Base-by-base conservation (phyloP, 1,139 yeast genomes). In the Meyerozyma sp. region DNA sequence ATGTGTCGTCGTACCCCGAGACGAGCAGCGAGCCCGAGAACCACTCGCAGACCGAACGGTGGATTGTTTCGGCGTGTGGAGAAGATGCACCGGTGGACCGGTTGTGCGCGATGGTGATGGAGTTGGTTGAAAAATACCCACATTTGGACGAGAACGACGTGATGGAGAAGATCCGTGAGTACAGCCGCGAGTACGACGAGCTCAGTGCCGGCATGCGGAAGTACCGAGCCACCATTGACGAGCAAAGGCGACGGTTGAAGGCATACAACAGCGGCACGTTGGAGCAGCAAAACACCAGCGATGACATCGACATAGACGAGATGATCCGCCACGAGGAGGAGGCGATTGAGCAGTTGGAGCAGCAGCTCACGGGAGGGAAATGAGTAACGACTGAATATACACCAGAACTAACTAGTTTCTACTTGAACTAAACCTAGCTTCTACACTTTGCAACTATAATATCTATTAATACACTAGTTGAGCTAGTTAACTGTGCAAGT, bases 271-370 rank as follows among this genome's bases (percentile, higher is more conserved):
- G 57, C 42, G 64, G 56, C 41, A 49, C 11, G 13, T 49, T 46
- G n/a, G 51, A 47, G 26, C 36, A 47, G 28, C 36, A 47, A 27
- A 44, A 45, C 42, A 50, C 52, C 35, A 58, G 52, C 37, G 54
- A 50, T 21, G 49, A 47, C 27, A 40, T 58, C 11, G 66, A 65
- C 44, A 49, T 70, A 7, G 74, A 67, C 42, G 66, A 62, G 39
- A 54, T 56, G 36, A 66, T 71, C 8, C 48, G 50, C 36, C 50
- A 50, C 23, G 76, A 70, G 49, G 73, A 70, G 51, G 53, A 53
- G 34, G 72, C 64, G 44, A 68, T 71, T 10, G 51, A 47, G 30
- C 56, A 51, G 21, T 55, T 71, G 35, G 75, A 72, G 47, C 51
- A 48, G 26, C 58, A 59, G 45, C 48, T 68, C 34, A 56, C 37